Base-by-base conservation (phyloP, 371 early-diverging fungal genomes). In the Sporodiniella umbellata region DNA sequence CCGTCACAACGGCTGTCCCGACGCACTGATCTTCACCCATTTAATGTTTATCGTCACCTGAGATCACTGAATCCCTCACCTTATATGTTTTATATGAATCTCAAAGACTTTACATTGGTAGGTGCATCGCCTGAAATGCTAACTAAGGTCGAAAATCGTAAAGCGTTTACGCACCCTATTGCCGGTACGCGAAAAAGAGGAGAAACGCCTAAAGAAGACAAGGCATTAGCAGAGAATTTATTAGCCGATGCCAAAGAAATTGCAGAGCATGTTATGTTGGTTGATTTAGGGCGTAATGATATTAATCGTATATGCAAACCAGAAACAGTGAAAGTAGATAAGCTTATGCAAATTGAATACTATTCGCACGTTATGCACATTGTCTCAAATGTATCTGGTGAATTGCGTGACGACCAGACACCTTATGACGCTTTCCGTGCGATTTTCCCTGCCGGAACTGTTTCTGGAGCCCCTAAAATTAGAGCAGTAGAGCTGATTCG, bases 351-450 rank as follows among this genome's bases (percentile, higher is more conserved):
- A 47, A 86, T 96, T 54, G 98, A 98, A 66, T 80, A 86, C 31
- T 98, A 94, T 62, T 90, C 91, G 26, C 96, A 98, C 63, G 98
- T 96, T 24, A 98, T 98, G 95, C 98, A 98, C 56, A 95, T 98
- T 64, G 96, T 96, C 14, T 88, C 89, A 53, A 88, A 95, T 56
- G 94, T 98, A 7, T 88, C 89, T 10, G 98, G 98, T 33, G 77
- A 74, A 45, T 68, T 98, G 43, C 80, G 98, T 26, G 81, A 80
- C 12, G 97, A 86, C 31, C 86, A 92, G 72, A 93, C 94, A 3
- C 81, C 86, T 6, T 95, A 88, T 71, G 96, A 96, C 66, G 97
- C 97, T 1, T 95, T 98, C 79, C 79, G 98, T 44, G 89, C 93
- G 17, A 92, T 96, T 42, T 95, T 98, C 79, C 98, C 98, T 10